These are phyloP conservation scores for Cymbidium sinense DNA, from an alignment of 106 monocot species.

Conservation along the genomic window DNA sequence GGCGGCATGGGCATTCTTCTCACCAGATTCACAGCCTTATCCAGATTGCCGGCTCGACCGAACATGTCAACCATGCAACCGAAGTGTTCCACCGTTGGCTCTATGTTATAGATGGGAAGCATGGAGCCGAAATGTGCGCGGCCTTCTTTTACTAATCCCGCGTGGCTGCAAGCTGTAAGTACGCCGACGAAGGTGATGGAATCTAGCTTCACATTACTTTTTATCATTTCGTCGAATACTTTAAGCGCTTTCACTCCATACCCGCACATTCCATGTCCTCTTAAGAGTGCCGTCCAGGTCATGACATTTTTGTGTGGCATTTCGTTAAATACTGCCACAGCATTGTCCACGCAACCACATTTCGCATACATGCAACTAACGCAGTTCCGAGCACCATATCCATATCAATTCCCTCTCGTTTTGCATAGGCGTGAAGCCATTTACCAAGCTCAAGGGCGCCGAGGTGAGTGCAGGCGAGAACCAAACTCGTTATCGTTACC, in stretches of 20 bases:
- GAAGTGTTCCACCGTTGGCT: conserved; percentile 44
- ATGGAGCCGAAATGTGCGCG: conserved; percentile 47
- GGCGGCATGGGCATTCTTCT: conserved; percentile 22
- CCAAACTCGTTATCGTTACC: conserved; percentile 40
- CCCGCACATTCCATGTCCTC: conserved; percentile 61
- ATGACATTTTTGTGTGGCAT: conserved; percentile 40
- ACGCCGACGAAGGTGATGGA: conserved; percentile 49
- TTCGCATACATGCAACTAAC: conserved; percentile 64
- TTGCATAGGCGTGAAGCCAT: conserved; percentile 22
- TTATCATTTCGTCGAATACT: conserved; percentile 31
- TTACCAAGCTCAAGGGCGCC: conserved; percentile 38
- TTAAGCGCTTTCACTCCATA: conserved; percentile 41
- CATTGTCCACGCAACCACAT: conserved; percentile 44
- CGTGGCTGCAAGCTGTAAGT: conserved; percentile 57
- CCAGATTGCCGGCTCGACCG: conserved; percentile 45
- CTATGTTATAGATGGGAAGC: conserved; percentile 24
- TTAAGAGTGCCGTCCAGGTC: conserved; percentile 56
- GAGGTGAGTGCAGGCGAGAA: conserved; percentile 39
- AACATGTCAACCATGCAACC: conserved; percentile 69
- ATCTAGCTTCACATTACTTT: conserved; percentile 33
- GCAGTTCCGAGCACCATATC: conserved; percentile 41
- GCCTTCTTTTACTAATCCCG: conserved; percentile 53
- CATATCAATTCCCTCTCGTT: background rate
- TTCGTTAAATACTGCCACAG: conserved; percentile 26
- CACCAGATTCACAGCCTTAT: conserved; percentile 45